These are phyloP conservation scores for Lepraria neglecta DNA, from an alignment of 495 filamentous ascomycete genomes.

Conservation along the genomic window DNA sequence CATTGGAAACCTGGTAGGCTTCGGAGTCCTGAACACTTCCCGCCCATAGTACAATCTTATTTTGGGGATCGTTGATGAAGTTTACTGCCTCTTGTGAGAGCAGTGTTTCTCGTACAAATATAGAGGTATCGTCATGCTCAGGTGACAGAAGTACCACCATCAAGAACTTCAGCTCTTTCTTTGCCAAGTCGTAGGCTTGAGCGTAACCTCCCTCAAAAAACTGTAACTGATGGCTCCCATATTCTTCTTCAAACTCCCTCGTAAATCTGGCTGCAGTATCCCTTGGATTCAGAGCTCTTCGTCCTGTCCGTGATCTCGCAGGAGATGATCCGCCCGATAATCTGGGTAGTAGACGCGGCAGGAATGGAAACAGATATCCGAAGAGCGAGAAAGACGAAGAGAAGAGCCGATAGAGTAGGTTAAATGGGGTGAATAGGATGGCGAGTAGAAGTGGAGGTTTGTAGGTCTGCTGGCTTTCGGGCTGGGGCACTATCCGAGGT, in stretches of 20 bases:
- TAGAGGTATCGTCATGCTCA: slow-evolving; percentile 84
- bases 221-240: slow-evolving; percentile 59
- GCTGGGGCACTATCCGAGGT: slow-evolving; percentile 73
- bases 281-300: slow-evolving; percentile 67
- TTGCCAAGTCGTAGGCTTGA: slow-evolving; percentile 78
- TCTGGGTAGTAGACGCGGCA: slow-evolving; percentile 61
- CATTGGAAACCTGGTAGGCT: slow-evolving; percentile 80
- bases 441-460: slow-evolving; percentile 68
- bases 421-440: slow-evolving; percentile 76
- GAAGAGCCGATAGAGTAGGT: slow-evolving; percentile 63
- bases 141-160: slow-evolving; percentile 78
- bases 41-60: slow-evolving; percentile 81
- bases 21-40: slow-evolving; percentile 89
- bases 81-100: slow-evolving; percentile 63
- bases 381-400: slow-evolving; percentile 58
- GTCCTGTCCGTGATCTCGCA: slow-evolving; percentile 55
- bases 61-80: slow-evolving; percentile 63
- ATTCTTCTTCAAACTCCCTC: slow-evolving; percentile 90
- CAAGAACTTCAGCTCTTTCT: slow-evolving; percentile 84
- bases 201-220: slow-evolving; percentile 86
- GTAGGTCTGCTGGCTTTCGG: slow-evolving; percentile 54
- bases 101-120: slow-evolving; percentile 79
- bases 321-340: slow-evolving; percentile 36
- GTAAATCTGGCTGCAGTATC: slow-evolving; percentile 86
- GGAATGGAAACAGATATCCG: slow-evolving; percentile 69